Conservation (phyloP, 2,329 filamentous ascomycete genomes). For the Sphaerostilbella broomeana region DNA sequence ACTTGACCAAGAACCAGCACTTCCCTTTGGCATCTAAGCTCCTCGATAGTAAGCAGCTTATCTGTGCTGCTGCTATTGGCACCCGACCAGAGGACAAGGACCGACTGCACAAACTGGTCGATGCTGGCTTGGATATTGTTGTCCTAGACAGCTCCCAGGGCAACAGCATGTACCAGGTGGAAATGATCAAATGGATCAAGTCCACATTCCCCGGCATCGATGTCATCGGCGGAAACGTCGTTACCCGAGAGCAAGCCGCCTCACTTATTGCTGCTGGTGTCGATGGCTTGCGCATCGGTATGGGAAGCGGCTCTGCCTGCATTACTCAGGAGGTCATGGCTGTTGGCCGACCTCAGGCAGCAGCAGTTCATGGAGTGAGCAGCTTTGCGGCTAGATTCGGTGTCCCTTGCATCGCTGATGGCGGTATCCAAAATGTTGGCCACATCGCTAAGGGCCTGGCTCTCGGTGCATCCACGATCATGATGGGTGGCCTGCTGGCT, state of each 20-base stretch:
- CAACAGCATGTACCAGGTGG: slow-evolving; percentile 97
- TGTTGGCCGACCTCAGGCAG: slow-evolving; percentile 91
- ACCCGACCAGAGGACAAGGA: slow-evolving; percentile 89
- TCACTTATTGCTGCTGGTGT: slow-evolving; percentile 86
- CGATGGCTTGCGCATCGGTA: slow-evolving; percentile 94
- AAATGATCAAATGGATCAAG: slow-evolving; percentile 98
- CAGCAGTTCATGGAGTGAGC: slow-evolving; percentile 84
- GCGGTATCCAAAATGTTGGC: slow-evolving; percentile 95
- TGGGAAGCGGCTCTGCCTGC: slow-evolving; percentile 96
- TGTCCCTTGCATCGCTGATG: slow-evolving; percentile 95
- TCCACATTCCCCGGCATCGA: slow-evolving; percentile 76
- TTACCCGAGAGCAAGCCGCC: slow-evolving; percentile 94
- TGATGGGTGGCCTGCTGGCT: slow-evolving; percentile 98
- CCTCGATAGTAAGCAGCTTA: slow-evolving; percentile 93
- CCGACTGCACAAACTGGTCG: slow-evolving; percentile 79
- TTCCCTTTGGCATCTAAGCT: slow-evolving; percentile 96
- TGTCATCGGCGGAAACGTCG: slow-evolving; percentile 97
- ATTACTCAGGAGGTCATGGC: slow-evolving; percentile 99
- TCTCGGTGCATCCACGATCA: slow-evolving; percentile 88
- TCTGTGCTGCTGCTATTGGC: slow-evolving; percentile 90
- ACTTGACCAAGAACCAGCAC: slow-evolving; percentile 97
- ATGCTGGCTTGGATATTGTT: slow-evolving; percentile 92
- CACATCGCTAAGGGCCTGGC: slow-evolving; percentile 98
- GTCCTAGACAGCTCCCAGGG: slow-evolving; percentile 95
- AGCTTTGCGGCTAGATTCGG: slow-evolving; percentile 88